Evolutionary conservation across 2,329 filamentous ascomycete genomes (phyloP).

Genomic region (Claviceps monticola): DNA sequence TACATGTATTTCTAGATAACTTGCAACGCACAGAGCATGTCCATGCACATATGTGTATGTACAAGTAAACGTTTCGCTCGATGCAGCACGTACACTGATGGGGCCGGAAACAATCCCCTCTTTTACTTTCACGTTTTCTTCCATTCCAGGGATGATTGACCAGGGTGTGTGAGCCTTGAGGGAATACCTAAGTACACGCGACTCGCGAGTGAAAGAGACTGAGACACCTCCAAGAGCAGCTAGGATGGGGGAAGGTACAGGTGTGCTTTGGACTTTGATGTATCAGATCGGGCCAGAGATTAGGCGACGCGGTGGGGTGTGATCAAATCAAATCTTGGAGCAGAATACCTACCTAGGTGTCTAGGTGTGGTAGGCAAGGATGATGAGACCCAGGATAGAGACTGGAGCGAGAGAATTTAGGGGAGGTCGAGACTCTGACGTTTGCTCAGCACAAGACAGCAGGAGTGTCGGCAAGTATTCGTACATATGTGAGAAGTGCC

Average conservation of each 20-base stretch:
- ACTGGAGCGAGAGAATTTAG: neutral
- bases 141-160: slow-evolving; percentile 2
- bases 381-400: slow-evolving; percentile 1
- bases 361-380: slow-evolving; percentile 1
- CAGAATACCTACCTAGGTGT: slow-evolving; percentile 1
- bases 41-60: slow-evolving; percentile 3
- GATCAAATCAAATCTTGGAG: slow-evolving; percentile 10
- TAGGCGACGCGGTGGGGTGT: slow-evolving; percentile 4
- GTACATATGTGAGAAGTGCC: no score
- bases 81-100: slow-evolving; percentile 4
- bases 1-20: neutral
- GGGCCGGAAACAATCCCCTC: neutral
- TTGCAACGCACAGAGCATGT: slow-evolving; percentile 3
- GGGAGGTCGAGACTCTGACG: slow-evolving; percentile 5
- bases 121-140: neutral
- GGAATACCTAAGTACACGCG: neutral
- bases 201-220: neutral
- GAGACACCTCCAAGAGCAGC: slow-evolving; percentile 1
- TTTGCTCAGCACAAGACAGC: slow-evolving; percentile 3
- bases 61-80: neutral
- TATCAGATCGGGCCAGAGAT: slow-evolving; percentile 2
- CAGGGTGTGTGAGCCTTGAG: slow-evolving; percentile 2
- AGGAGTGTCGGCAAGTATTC: slow-evolving; percentile 1
- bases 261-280: slow-evolving; percentile 2
- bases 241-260: slow-evolving; percentile 1